Evolutionary conservation across 2,329 filamentous ascomycete species (phyloP).

Genomic region (Scytalidium sp.): DNA sequence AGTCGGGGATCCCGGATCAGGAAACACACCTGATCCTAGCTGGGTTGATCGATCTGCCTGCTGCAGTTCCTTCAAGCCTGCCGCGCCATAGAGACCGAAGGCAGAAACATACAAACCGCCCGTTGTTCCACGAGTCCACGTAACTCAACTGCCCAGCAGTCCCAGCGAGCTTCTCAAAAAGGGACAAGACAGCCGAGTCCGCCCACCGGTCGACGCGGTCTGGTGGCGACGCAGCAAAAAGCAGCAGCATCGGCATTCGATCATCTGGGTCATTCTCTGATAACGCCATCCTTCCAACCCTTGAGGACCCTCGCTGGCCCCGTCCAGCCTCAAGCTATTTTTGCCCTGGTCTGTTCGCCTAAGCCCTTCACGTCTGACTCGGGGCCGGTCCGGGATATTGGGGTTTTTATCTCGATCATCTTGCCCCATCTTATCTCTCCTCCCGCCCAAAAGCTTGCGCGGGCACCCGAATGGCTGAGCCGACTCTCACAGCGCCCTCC

Average conservation of each 20-base stretch:
- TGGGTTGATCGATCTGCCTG: not conserved
- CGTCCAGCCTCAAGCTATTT: not conserved
- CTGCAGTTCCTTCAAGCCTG: not conserved
- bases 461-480: not conserved
- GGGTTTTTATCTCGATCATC: not conserved
- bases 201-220: too few relatives aligned
- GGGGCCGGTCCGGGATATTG: not conserved
- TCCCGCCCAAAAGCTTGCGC: not conserved
- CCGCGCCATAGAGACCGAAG: not conserved
- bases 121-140: too few relatives aligned
- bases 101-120: too few relatives aligned
- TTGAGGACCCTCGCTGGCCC: not conserved
- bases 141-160: too few relatives aligned
- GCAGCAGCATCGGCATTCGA: not conserved
- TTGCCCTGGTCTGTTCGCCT: not conserved
- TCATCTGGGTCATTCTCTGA: not conserved
- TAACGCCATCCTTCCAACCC: not conserved
- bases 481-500: not conserved
- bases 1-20: not conserved
- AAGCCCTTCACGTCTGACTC: not conserved
- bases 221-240: not conserved
- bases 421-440: not conserved
- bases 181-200: too few relatives aligned
- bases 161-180: too few relatives aligned
- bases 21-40: not conserved